Evolutionary conservation across 2,329 filamentous ascomycete genomes (phyloP).

Genomic region (Exophiala lecanii-corni): DNA sequence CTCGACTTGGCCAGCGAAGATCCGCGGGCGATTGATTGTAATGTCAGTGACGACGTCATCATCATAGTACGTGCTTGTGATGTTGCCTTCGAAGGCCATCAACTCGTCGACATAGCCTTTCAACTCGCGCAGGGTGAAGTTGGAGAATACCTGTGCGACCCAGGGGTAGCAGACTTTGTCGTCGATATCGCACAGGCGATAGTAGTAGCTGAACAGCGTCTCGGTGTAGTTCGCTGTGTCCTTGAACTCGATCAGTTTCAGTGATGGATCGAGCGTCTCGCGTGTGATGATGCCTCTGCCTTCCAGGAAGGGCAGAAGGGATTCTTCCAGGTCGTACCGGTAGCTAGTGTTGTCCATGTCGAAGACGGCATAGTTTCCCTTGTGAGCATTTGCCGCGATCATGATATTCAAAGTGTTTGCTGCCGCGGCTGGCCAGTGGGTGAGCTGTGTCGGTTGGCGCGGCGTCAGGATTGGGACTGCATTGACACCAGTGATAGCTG

Average conservation of each 20-base stretch:
- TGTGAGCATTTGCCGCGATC: conserved; percentile 9
- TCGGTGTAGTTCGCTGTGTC: conserved; percentile 8
- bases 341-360: conserved; percentile 11
- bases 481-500: background rate
- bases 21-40: background rate
- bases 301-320: conserved; percentile 7
- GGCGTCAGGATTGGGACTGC: background rate
- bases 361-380: conserved; percentile 10
- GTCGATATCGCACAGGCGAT: conserved; percentile 8
- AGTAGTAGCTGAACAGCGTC: conserved; percentile 9
- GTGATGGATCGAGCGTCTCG: conserved; percentile 4
- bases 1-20: conserved; percentile 9
- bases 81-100: conserved; percentile 5
- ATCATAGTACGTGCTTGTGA: conserved; percentile 7
- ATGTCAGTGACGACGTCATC: conserved; percentile 1
- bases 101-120: conserved; percentile 8
- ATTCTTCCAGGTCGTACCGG: conserved; percentile 5
- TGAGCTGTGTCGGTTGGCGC: background rate
- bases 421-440: conserved; percentile 5
- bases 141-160: conserved; percentile 4
- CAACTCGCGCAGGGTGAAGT: conserved; percentile 3
- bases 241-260: conserved; percentile 8
- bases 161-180: conserved; percentile 8
- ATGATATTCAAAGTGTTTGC: conserved; percentile 6
- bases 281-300: conserved; percentile 5